Evolutionary conservation across 805 yeast species (phyloP), one percentile per base, ranked within the genome.

Genomic region (Candida khao-thaluensis): DNA sequence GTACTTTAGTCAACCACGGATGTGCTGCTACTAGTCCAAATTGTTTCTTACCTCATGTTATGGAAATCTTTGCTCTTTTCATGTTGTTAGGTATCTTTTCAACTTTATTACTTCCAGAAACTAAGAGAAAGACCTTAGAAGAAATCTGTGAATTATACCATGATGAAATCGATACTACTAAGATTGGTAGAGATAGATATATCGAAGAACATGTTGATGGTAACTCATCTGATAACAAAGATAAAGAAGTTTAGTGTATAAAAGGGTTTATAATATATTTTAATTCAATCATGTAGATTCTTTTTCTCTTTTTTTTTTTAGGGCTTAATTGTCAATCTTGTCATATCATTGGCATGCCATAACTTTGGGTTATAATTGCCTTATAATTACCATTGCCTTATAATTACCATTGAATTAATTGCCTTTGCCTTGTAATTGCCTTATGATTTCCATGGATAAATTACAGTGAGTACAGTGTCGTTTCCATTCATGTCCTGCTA

Each of bases 21-120:
- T 88, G 95, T 78, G 69, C 87, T 25, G 66, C 69, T 36, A 73
- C 72, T 42, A 61, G 76, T 44, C 53, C 53, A 27, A 77, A 79
- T 69, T 87, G 95, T 80, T 87, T 78, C 82, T 76, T 87, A 63
- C 87, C 88, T 30, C 95, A 88, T 53, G 95, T 88, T 50, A 87
- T 88, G 95, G 89, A 88, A 71, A 87, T 88, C 60, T 88, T 85
- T 62, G 95, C 96, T 15, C 72, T 88, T 40, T 88, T 88, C 77
- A 88, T 88, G 96, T 73, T 88, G 67, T 51, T 81, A 36, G 96
- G 96, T 72, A 52, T 79, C 52, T 65, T 73, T 54, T 62, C 80
- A 29, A 64, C 93, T 10, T 59, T 84, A 39, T 73, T 85, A 54
- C 69, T 87, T 50, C 95, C 95, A 54, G 96, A 88, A 74, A 87